These are phyloP conservation scores for Hyaloscypha variabilis DNA, from an alignment of 495 filamentous ascomycete species.

Conservation along the genomic window DNA sequence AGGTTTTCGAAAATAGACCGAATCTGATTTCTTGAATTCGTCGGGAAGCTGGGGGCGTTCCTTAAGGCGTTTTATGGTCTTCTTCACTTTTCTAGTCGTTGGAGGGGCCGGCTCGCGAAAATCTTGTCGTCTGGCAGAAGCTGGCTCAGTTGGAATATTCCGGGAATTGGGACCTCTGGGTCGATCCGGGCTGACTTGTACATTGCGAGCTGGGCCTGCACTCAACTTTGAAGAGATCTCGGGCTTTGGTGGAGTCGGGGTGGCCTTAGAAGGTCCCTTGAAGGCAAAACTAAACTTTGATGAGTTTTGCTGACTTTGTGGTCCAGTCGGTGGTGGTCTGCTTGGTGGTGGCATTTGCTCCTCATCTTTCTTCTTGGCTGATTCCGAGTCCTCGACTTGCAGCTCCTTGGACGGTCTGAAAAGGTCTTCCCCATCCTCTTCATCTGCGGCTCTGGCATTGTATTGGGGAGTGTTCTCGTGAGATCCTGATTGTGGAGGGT, in stretches of 20 bases:
- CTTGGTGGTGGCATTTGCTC: conserved; percentile 48
- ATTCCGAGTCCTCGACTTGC: conserved; percentile 61
- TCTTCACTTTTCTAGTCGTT: conserved; percentile 62
- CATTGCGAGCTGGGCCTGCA: conserved; percentile 40
- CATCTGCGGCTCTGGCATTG: conserved; percentile 12
- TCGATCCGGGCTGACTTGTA: conserved; percentile 31
- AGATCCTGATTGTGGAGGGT: conserved; percentile 30
- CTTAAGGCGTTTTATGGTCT: conserved; percentile 71
- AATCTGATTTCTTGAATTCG: conserved; percentile 76
- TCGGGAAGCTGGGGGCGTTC: conserved; percentile 67
- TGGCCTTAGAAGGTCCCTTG: conserved; percentile 66
- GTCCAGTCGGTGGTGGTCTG: conserved; percentile 49
- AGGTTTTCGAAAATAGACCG: conserved; percentile 88
- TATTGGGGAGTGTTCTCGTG: conserved; percentile 37
- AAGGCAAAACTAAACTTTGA: conserved; percentile 85
- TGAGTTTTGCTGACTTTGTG: conserved; percentile 51
- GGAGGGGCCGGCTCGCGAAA: conserved; percentile 49
- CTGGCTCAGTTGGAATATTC: conserved; percentile 39
- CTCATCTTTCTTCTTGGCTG: conserved; percentile 45
- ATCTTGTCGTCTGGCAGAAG: conserved; percentile 36
- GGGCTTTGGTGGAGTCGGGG: conserved; percentile 62
- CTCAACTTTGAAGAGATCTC: conserved; percentile 76
- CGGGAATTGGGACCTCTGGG: conserved; percentile 34
- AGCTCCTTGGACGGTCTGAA: conserved; percentile 65
- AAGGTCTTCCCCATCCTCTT: conserved; percentile 60